Percentiles rank a stretch among this genome's conserved stretches.
Conservation (phyloP, 2,329 filamentous ascomycete species). For the Diplodia corticola region DNA sequence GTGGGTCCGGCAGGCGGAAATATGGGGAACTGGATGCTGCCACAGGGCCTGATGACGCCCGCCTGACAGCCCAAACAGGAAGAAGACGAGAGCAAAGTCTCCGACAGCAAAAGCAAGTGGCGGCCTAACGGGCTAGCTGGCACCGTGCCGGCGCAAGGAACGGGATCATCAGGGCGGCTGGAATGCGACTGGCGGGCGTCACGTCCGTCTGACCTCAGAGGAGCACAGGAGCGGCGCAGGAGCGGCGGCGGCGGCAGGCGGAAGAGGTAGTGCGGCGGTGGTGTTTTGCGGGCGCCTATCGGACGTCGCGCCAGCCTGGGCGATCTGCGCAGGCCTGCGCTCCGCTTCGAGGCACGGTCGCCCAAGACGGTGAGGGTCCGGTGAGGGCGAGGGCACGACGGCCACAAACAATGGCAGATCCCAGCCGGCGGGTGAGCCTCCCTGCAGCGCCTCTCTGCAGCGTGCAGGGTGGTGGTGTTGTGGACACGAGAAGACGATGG, state of each 20-base stretch:
- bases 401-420: too few species aligned
- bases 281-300: slow-evolving; percentile 15
- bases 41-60: not conserved
- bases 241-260: not conserved
- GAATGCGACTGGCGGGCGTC: not conserved
- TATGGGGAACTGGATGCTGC: not conserved
- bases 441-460: not conserved
- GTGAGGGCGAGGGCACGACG: not conserved
- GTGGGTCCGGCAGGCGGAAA: not conserved
- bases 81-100: not conserved
- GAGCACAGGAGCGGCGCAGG: not conserved
- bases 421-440: not conserved
- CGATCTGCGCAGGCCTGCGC: slow-evolving; percentile 11
- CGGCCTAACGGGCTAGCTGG: slow-evolving; percentile 1
- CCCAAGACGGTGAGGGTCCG: slow-evolving; percentile 5
- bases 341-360: not conserved
- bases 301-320: not conserved
- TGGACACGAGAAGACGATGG: too few species aligned
- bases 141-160: slow-evolving; percentile 4
- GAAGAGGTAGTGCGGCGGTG: too few species aligned
- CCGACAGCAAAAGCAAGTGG: not conserved
- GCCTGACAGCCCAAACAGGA: not conserved
- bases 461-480: too few species aligned
- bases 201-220: slow-evolving; percentile 10
- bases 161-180: not conserved